Percentiles rank a stretch among this genome's conserved stretches.
Evolutionary conservation across 495 filamentous ascomycete species (phyloP).

Genomic region (Acidiella bohemica): DNA sequence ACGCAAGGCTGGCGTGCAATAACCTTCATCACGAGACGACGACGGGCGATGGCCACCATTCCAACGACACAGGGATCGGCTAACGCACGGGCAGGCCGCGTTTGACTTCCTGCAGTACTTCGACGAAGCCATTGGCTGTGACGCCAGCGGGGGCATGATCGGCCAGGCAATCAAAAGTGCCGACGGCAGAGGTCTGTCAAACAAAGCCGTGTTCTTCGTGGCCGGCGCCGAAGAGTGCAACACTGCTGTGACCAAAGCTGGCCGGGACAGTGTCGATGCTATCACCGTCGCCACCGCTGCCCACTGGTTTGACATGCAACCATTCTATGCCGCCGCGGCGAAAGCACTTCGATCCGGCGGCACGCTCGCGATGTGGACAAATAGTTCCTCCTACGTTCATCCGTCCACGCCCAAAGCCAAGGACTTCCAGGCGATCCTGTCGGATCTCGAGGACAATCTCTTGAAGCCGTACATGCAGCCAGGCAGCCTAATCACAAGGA

Average conservation of each 20-base stretch:
- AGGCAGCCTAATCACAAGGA: slow-evolving; percentile 1
- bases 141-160: slow-evolving; percentile 44
- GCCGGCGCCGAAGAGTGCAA: slow-evolving; percentile 1
- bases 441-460: slow-evolving; percentile 2
- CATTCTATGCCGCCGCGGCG: slow-evolving; percentile 48
- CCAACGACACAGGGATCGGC: too few species aligned
- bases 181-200: background rate
- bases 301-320: slow-evolving; percentile 49
- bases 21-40: too few species aligned
- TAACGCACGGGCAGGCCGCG: too few species aligned
- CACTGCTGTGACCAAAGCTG: background rate
- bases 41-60: too few species aligned
- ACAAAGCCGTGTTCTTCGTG: slow-evolving; percentile 1
- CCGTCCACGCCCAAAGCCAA: slow-evolving; percentile 5
- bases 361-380: slow-evolving; percentile 41
- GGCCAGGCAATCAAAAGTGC: slow-evolving; percentile 25
- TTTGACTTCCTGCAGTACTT: slow-evolving; percentile 33
- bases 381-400: slow-evolving; percentile 4
- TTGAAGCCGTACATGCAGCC: slow-evolving; percentile 1
- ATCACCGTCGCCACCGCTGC: slow-evolving; percentile 20
- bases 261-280: slow-evolving; percentile 1
- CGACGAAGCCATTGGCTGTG: slow-evolving; percentile 36
- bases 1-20: too few species aligned
- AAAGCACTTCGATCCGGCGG: slow-evolving; percentile 42
- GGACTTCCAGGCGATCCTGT: slow-evolving; percentile 4